A percentile compares a stretch with the other conserved stretches of the same genome.
Evolutionary conservation across 2,329 filamentous ascomycete species (phyloP).

Genomic region (Calonectria leucothoes): DNA sequence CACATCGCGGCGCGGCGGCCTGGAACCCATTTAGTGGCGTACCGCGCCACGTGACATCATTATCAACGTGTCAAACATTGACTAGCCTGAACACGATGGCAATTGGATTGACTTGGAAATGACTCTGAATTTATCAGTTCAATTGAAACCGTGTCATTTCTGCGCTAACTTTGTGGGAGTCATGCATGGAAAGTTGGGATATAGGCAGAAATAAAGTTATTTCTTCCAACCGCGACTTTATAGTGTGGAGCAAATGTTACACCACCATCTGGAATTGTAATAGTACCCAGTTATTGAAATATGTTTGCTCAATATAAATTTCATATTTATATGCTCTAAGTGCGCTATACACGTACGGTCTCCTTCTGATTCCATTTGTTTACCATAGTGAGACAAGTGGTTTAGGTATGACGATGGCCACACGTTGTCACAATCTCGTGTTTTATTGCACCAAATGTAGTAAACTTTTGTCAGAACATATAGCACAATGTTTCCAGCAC

Average conservation of each 20-base stretch:
- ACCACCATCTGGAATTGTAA: background rate
- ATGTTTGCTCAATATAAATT: too few species aligned
- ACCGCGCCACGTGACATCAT: constrained; percentile 7
- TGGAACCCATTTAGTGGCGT: background rate
- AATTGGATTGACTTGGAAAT: background rate
- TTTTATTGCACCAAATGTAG: constrained; percentile 27
- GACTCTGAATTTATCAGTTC: background rate
- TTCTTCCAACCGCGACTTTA: background rate
- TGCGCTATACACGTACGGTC: too few species aligned
- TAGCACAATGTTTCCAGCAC: constrained; percentile 18
- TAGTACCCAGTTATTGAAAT: background rate
- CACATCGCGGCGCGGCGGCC: constrained; percentile 34
- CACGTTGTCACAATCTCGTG: constrained; percentile 23
- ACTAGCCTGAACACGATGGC: background rate
- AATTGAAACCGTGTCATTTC: background rate
- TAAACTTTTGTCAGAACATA: constrained; percentile 27
- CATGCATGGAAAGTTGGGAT: background rate
- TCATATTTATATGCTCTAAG: too few species aligned
- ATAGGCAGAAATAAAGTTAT: background rate
- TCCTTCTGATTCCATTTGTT: too few species aligned
- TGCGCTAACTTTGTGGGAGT: background rate
- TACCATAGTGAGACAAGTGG: too few species aligned
- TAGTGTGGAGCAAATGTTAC: background rate
- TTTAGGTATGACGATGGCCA: too few species aligned
- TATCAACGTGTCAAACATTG: background rate